Evolutionary conservation across 2,329 filamentous ascomycete genomes (phyloP), one percentile per base, ranked within the genome.

Genomic region (Aureobasidium musti): DNA sequence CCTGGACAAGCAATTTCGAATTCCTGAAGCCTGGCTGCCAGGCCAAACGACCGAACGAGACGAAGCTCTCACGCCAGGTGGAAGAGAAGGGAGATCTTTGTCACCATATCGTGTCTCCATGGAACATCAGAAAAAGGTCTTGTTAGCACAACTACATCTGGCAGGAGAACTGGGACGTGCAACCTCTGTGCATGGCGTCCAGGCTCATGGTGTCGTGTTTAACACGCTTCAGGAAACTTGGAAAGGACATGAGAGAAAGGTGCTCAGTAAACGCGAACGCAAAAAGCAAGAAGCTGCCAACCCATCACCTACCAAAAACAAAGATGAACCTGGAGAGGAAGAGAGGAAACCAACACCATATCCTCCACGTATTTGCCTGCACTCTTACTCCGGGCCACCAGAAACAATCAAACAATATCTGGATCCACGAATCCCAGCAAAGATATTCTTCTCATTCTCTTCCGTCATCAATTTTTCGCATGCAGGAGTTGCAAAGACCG

Each of bases 391-490:
- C 56, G 94, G 92, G 0, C 85, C 89, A 6, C 82, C 86, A 13
- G 88, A 95, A 66, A 84, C 89, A 37, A 79, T 97, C 43, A 88
- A 85, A 70, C 92, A 92, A 76, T 98, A 97, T 73, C 79, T 92
- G 56, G 84, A 90, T 69, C 85, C 86, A 1, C 82, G 84, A 0
- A 86, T 95, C 10, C 94, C 94, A 0, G 87, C 88, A 0, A 82
- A 87, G 19, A 83, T 98, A 23, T 99, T 88, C 77, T 93, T 96
- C 72, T 97, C 92, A 1, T 96, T 98, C 74, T 97, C 92, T 1
- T 83, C 84, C 0, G 88, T 87, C 6, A 90, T 99, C 72, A 99
- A 98, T 74, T 85, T 93, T 72, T 83, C 84, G 37, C 81, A 84
- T 21, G 77, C 75, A 71, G 71, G 81, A 73, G 74, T 82, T 79